A percentile compares a stretch with the other conserved stretches of the same genome.
phyloP scores from a whole-genome alignment of 2,329 filamentous ascomycete species.

The Cladosporium austrohemisphaericum region DNA sequence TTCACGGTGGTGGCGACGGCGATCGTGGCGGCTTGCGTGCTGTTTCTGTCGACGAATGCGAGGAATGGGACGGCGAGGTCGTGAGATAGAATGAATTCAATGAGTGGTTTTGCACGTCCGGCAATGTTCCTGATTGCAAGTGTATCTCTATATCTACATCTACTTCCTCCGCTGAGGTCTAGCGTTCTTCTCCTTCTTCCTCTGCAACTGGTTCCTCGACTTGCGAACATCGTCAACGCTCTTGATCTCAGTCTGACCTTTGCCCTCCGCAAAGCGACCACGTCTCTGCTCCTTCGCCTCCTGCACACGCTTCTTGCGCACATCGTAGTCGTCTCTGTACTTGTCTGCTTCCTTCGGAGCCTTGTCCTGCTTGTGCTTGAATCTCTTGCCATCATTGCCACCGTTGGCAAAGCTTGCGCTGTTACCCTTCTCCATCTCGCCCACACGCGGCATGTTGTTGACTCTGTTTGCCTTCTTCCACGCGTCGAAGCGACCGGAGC shows the following conservation, averaged over 20 bases:
- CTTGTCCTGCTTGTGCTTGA: constrained; percentile 80
- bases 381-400: constrained; percentile 53
- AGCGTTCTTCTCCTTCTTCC: constrained; percentile 80
- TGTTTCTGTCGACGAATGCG: constrained; percentile 52
- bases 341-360: constrained; percentile 93
- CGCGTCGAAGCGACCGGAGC: constrained; percentile 85
- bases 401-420: constrained; percentile 27
- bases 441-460: constrained; percentile 71
- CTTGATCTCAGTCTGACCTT: constrained; percentile 76
- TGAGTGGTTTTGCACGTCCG: background rate
- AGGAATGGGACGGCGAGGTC: background rate
- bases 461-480: constrained; percentile 88
- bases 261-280: constrained; percentile 68
- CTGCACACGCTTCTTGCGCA: constrained; percentile 82
- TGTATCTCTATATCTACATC: background rate
- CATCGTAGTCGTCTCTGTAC: constrained; percentile 83
- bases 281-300: constrained; percentile 82
- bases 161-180: constrained; percentile 50
- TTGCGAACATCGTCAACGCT: constrained; percentile 80
- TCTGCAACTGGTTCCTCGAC: constrained; percentile 72
- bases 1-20: constrained; percentile 59
- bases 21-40: constrained; percentile 63
- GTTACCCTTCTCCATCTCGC: constrained; percentile 64
- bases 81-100: background rate
- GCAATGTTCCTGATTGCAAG: background rate